Base-by-base conservation (phyloP, 257 asterid species). In the Paraleonurus japonicus region DNA sequence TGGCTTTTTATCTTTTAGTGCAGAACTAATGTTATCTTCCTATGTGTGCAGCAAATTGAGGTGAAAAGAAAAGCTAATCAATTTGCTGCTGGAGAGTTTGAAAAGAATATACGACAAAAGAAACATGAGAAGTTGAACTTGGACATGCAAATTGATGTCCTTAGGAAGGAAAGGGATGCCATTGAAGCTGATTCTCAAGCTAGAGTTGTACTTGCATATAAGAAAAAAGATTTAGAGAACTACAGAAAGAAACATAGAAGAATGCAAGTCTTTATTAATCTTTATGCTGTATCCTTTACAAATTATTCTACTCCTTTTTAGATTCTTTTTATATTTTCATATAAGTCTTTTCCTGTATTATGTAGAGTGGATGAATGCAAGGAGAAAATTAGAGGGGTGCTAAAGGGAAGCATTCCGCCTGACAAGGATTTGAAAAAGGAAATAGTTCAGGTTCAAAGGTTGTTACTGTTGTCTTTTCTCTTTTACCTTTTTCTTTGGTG, bases 391-490 rank as follows among this genome's bases (percentile, higher is more conserved):
- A 83, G 93, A 81, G 94, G 82, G 69, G 88, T 89, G 73, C 81
- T 94, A 81, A 94, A 94, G 84, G 99, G 99, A 81, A 94, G 96
- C 84, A 79, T 89, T 78, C 99, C 99, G 28, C 86, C 88, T 70
- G 96, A 89, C 75, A 94, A 85, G 83, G 98, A 94, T 80, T 83
- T 94, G 85, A 91, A 85, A 79, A 81, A 84, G n/a, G 99, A 94
- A 79, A 79, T 94, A 71, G 41, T 78, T 67, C 85, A 86, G 83
- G 96, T 80, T 65, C 98, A 86, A 79, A 91, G 98, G 99, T 94
- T 69, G 69, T 70, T 76, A 47, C 24, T 39, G 37, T 72, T 67
- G 33, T 28, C 39, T 35, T 65, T 70, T 57, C 28, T 58, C 23
- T 80, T 57, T 70, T 72, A 35, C 24, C 55, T 27, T 73, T 73